Base-by-base conservation (phyloP, 129 eudicot species). In the Logfia minima region DNA sequence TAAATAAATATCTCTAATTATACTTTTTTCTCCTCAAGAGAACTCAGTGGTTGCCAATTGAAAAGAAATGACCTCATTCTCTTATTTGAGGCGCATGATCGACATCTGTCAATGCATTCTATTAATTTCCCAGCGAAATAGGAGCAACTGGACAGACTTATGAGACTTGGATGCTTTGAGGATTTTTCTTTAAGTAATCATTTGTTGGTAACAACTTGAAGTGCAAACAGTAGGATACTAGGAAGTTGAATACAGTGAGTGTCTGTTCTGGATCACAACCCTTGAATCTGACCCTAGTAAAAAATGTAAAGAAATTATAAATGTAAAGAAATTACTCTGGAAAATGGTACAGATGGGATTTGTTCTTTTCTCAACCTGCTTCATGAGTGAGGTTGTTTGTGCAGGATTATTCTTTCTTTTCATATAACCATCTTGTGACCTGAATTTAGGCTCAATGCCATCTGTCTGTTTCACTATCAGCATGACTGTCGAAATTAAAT, bases 241-340 rank as follows among this genome's bases (percentile, higher is more conserved):
- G 5, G 65, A 32, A 55, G 56, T 52, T 28, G 66, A 72, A 35
- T 58, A 21, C 31, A 22, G 31, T 14, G 53, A 73, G 13, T 73
- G 39, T 59, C 19, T 62, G 22, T 59, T 58, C 77, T 22, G 68
- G 66, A 73, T 73, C 55, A 59, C 14, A n/a, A 6, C 35, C 53
- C 32, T 58, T 34, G 55, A 52, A 28, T 26, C 26, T 53, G 18
- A 52, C 17, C 23, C 22, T 53, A 51, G 64, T 70, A 29, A 24
- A 45, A 28, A 45, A 39, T 19, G 26, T 71, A n/a, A 34, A 34
- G 37, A 34, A 52, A 29, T 52, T 14, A 32, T 55, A 28, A 45
- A 39, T 19, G 26, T 71, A n/a, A 34, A 34, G 37, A 34, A 52
- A 29, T 52, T 14, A 32, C 19, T 41, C 39, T 3, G 2, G 2